These are phyloP conservation scores for Fusarium duplospermum DNA, from an alignment of 2,329 filamentous ascomycete species.

Conservation along the genomic window DNA sequence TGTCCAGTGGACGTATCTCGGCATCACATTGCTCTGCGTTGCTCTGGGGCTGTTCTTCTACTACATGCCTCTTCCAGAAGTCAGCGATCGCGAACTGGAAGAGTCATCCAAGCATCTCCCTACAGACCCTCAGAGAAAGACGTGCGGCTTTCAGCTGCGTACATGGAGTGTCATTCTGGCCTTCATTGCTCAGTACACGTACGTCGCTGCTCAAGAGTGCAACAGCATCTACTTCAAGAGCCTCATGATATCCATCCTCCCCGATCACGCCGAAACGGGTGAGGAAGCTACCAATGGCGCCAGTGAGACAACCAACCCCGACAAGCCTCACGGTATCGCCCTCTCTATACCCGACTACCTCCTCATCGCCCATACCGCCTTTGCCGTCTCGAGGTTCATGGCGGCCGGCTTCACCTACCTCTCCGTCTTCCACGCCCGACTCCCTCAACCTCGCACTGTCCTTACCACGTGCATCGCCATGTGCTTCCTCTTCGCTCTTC, in stretches of 20 bases:
- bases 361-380: conserved; percentile 77
- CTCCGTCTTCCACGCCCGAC: conserved; percentile 58
- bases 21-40: conserved; percentile 80
- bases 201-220: conserved; percentile 79
- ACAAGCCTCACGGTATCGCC: conserved; percentile 58
- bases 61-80: conserved; percentile 74
- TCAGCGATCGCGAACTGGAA: conserved; percentile 67
- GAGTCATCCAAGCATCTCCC: conserved; percentile 60
- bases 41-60: conserved; percentile 76
- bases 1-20: conserved; percentile 89
- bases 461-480: conserved; percentile 70
- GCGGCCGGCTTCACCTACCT: conserved; percentile 73
- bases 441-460: conserved; percentile 76
- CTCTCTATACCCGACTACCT: conserved; percentile 73
- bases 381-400: conserved; percentile 79
- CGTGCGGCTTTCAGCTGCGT: conserved; percentile 64
- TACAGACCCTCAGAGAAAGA: conserved; percentile 62
- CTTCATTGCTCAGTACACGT: conserved; percentile 81
- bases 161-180: conserved; percentile 74
- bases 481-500: conserved; percentile 67
- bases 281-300: conserved; percentile 37
- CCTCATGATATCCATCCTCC: conserved; percentile 59
- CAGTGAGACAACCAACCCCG: conserved; percentile 46
- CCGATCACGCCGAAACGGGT: conserved; percentile 38
- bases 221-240: conserved; percentile 70